Percentiles rank a stretch among this genome's conserved stretches.
phyloP scores from a whole-genome alignment of 1,139 yeast species.

The Chernovozyma sophiae-reginae region DNA sequence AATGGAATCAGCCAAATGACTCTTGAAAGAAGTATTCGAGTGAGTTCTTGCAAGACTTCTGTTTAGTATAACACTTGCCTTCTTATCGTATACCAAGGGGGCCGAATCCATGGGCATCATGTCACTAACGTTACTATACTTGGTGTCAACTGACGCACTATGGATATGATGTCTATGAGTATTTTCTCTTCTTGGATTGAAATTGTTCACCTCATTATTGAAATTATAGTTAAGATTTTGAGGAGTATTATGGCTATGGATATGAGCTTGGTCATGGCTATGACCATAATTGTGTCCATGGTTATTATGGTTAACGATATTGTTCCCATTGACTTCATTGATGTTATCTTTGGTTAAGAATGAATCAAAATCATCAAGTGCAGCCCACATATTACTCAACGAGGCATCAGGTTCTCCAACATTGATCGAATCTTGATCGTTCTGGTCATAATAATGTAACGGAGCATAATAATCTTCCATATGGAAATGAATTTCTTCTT shows the following conservation, averaged over 20 bases:
- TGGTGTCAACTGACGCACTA: conserved; percentile 50
- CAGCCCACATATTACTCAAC: conserved; percentile 92
- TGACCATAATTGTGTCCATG: neutral
- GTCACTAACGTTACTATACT: conserved; percentile 28
- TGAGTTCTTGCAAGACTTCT: conserved; percentile 72
- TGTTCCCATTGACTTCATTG: conserved; percentile 11
- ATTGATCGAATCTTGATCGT: conserved; percentile 35
- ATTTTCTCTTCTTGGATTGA: neutral
- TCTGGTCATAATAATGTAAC: conserved; percentile 22
- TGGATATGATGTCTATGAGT: conserved; percentile 29
- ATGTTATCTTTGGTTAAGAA: conserved; percentile 75
- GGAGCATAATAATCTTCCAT: conserved; percentile 62
- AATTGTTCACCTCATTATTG: neutral
- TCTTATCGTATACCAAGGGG: conserved; percentile 75
- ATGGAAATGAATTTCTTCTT: conserved; percentile 52
- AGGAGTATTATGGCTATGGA: neutral
- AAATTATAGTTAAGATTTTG: neutral
- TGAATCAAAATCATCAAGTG: conserved; percentile 88
- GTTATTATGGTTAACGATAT: conserved; percentile 2
- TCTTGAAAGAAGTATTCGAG: conserved; percentile 72
- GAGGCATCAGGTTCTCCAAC: conserved; percentile 69
- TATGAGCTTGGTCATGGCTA: neutral
- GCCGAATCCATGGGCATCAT: conserved; percentile 61
- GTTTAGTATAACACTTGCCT: conserved; percentile 70
- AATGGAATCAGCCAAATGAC: conserved; percentile 63